phyloP scores from a whole-genome alignment of 2,329 filamentous ascomycete genomes.

The Elsinoe necatrix region DNA sequence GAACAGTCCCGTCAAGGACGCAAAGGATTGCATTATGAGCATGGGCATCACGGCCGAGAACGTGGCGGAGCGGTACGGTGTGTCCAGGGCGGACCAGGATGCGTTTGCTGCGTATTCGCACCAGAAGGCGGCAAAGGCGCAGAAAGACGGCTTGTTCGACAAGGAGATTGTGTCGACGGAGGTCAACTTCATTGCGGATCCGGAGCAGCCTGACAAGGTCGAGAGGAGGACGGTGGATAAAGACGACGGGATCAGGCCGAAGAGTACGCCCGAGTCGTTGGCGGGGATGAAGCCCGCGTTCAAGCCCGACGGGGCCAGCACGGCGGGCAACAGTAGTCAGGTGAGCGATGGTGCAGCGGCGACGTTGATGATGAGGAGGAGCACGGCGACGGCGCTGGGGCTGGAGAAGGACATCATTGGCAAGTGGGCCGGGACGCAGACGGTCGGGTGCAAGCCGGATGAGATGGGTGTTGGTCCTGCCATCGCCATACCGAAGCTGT shows the following conservation, averaged over 20 bases:
- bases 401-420: slow-evolving; percentile 63
- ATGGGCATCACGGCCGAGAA: slow-evolving; percentile 92
- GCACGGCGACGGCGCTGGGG: slow-evolving; percentile 65
- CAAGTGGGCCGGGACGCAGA: slow-evolving; percentile 69
- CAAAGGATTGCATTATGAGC: slow-evolving; percentile 80
- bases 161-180: slow-evolving; percentile 71
- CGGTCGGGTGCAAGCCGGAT: slow-evolving; percentile 72
- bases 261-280: slow-evolving; percentile 60
- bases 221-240: slow-evolving; percentile 58
- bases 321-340: slow-evolving; percentile 78
- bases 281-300: slow-evolving; percentile 80
- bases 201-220: slow-evolving; percentile 42
- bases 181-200: slow-evolving; percentile 59
- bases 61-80: slow-evolving; percentile 67
- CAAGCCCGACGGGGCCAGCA: slow-evolving; percentile 62
- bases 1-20: slow-evolving; percentile 57
- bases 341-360: slow-evolving; percentile 84
- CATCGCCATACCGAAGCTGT: slow-evolving; percentile 72
- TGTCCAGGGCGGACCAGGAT: slow-evolving; percentile 71
- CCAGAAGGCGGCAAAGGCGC: slow-evolving; percentile 61
- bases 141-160: slow-evolving; percentile 61
- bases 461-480: slow-evolving; percentile 93
- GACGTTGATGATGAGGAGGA: slow-evolving; percentile 74
- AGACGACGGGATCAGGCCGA: slow-evolving; percentile 75
- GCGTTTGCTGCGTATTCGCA: slow-evolving; percentile 71